Percentiles rank a stretch among this genome's conserved stretches.
phyloP scores from a whole-genome alignment of 1,139 yeast species.

The Magnusiomyces starmeri region DNA sequence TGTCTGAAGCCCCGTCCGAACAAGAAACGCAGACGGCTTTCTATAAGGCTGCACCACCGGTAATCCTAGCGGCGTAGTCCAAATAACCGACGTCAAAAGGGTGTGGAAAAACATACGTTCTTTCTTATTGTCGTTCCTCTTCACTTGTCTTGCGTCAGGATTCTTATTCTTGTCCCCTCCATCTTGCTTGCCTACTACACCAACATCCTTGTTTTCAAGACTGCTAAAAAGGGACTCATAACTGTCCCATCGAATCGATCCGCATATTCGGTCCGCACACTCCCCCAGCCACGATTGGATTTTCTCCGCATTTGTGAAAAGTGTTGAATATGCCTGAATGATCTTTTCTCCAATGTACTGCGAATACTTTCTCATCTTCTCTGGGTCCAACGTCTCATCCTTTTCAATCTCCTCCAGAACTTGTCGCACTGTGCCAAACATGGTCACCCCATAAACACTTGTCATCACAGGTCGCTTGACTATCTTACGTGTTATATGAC shows the following conservation, averaged over 20 bases:
- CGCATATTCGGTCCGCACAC: constrained; percentile 67
- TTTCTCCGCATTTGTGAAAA: constrained; percentile 77
- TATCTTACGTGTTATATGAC: constrained; percentile 65
- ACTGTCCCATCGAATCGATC: constrained; percentile 39
- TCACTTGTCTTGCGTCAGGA: too few relatives aligned
- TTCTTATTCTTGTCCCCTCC: not conserved
- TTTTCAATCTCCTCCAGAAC: constrained; percentile 39
- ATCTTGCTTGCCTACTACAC: too few relatives aligned
- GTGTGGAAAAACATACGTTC: constrained; percentile 42
- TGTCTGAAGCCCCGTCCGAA: constrained; percentile 70
- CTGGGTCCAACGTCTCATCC: constrained; percentile 4
- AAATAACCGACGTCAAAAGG: constrained; percentile 75
- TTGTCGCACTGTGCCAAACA: constrained; percentile 76
- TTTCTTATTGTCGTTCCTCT: too few relatives aligned
- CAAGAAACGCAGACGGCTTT: constrained; percentile 31
- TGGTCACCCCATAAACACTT: constrained; percentile 90
- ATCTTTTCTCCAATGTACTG: constrained; percentile 65
- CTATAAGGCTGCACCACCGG: constrained; percentile 93
- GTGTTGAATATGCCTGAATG: constrained; percentile 64
- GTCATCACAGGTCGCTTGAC: constrained; percentile 97
- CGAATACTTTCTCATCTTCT: constrained; percentile 30
- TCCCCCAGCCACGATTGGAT: constrained; percentile 89
- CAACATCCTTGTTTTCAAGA: constrained; percentile 18
- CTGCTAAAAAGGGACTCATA: constrained; percentile 16
- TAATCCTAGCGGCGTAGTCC: constrained; percentile 94